Evolutionary conservation across 495 filamentous ascomycete genomes (phyloP), one percentile per base, ranked within the genome.

Genomic region (Elaphomyces granulatus): DNA sequence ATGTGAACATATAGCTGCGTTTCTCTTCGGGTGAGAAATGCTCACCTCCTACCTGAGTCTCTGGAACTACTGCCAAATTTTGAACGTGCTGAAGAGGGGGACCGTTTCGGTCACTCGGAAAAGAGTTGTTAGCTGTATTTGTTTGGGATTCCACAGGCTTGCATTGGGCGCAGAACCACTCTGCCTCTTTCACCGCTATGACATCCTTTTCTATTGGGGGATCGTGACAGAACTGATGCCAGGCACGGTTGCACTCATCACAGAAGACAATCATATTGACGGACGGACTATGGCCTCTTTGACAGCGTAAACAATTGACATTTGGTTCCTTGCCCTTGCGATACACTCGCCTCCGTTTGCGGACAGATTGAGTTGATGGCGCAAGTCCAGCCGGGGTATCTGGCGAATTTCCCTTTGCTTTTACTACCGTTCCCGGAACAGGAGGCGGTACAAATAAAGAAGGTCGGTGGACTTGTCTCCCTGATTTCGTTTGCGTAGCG

Each of bases 201-300:
- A 82, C 74, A 8, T 82, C 72, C 43, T 78, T 71, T 6, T 68
- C 64, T 46, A 98, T 87, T 3, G 70, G 71, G 0, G 90, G 87
- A 46, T 90, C 75, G 56, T 95, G 87, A 50, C 90, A 96, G 45
- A 72, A 71, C 57, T 94, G 87, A 56, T 98, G 90, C 75, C 87
- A 98, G 12, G 80, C 73, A 8, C 67, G 68, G 52, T 90, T 87
- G 64, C 90, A 98, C 9, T 76, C 79, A 56, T 94, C 87, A 60
- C 90, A 98, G 54, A 94, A 90, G 6, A 96, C 90, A 41, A 98
- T 94, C 62, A 77, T 71, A 56, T 98, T 98, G 42, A 54, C 75
- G 14, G 66, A 54, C 0, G 86, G 81, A 40, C 77, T 83, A 37
- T 83, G 74, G 7, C 83, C 77, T 31, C 90, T 68, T 36, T 78